Evolutionary conservation across 2,329 filamentous ascomycete genomes (phyloP).

Genomic region (Catunica adiposa): DNA sequence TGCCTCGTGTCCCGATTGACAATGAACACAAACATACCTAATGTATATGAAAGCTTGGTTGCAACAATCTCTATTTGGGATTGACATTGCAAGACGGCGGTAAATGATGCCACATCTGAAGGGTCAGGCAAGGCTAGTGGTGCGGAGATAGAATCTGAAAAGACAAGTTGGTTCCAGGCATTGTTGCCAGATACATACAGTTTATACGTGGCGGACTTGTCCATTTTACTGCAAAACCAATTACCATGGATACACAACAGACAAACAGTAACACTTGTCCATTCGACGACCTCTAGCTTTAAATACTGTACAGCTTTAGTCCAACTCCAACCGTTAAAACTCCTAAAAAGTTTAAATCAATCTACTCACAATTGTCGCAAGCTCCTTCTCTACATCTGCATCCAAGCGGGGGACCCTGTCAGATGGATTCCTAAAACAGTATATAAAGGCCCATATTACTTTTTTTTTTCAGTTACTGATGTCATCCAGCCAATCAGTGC

Average conservation of each 20-base stretch:
- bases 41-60: conserved; percentile 28
- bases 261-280: no score
- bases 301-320: no score
- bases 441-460: not conserved
- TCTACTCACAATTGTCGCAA: no score
- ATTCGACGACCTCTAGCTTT: no score
- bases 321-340: no score
- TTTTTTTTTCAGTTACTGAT: not conserved
- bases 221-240: no score
- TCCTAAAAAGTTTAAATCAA: no score
- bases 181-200: conserved; percentile 41
- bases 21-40: conserved; percentile 25
- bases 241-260: no score
- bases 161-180: conserved; percentile 38
- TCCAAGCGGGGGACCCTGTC: no score
- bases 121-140: not conserved
- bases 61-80: conserved; percentile 22
- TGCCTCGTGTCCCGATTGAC: not conserved
- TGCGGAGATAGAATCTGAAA: conserved; percentile 17
- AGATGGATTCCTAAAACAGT: no score
- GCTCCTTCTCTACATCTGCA: no score
- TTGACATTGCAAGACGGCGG: conserved; percentile 19
- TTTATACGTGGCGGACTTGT: not conserved
- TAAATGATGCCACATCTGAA: not conserved
- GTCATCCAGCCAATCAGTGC: not conserved